Percentiles rank a stretch among this genome's conserved stretches.
Conservation (phyloP, 108 stramenopile genomes). For the Cyclotella sp. region DNA sequence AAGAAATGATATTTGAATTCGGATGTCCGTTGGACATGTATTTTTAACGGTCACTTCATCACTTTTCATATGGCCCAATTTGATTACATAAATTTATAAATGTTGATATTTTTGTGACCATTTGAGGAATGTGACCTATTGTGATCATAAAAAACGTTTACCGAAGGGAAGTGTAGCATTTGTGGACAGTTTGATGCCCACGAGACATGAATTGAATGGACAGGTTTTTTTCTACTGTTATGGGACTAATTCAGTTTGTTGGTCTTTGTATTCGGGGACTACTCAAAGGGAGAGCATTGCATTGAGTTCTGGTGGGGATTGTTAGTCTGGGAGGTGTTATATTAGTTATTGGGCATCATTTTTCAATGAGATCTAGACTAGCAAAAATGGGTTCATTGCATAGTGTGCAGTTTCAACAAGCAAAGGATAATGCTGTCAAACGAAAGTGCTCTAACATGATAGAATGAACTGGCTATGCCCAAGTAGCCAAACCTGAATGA, state of each 20-base stretch:
- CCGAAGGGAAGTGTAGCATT: conserved; percentile 62
- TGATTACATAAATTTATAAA: too few species aligned
- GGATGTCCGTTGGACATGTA: too few species aligned
- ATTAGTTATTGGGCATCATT: conserved; percentile 27
- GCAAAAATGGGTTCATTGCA: not conserved
- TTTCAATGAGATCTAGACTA: not conserved
- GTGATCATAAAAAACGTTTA: too few species aligned
- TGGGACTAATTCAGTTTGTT: conserved; percentile 45
- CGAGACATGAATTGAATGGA: conserved; percentile 50
- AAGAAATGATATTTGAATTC: too few species aligned
- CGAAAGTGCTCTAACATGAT: conserved; percentile 17
- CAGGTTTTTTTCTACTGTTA: conserved; percentile 44
- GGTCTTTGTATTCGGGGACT: conserved; percentile 54
- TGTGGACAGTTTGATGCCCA: conserved; percentile 52
- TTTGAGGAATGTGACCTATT: too few species aligned
- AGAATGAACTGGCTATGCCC: not conserved
- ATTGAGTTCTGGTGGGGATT: conserved; percentile 42
- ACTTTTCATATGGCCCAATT: too few species aligned
- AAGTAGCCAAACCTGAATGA: conserved; percentile 5
- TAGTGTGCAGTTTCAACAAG: not conserved
- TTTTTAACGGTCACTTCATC: too few species aligned
- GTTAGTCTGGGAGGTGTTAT: conserved; percentile 46
- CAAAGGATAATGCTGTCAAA: not conserved
- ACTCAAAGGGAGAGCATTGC: conserved; percentile 43
- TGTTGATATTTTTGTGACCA: too few species aligned